These are phyloP conservation scores for Carpinus viminea DNA, from an alignment of 306 rosid species.

Conservation along the genomic window DNA sequence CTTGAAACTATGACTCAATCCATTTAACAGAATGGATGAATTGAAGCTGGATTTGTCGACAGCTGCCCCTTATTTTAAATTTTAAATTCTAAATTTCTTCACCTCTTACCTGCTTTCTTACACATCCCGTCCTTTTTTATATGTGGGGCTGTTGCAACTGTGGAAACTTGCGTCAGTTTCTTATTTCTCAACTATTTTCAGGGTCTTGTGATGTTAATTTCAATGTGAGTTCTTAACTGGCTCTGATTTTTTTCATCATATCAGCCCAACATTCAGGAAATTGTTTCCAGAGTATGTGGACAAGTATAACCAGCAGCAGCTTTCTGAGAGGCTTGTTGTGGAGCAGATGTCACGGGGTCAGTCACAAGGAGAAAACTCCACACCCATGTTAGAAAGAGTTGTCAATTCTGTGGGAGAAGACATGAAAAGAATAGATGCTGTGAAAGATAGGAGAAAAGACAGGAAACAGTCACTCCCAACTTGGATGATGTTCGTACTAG, in stretches of 20 bases:
- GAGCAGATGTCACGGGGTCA: slow-evolving; percentile 46
- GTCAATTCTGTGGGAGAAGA: slow-evolving; percentile 47
- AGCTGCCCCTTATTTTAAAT: not conserved
- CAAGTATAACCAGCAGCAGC: slow-evolving; percentile 70
- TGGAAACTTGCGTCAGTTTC: not conserved
- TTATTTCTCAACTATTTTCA: not conserved
- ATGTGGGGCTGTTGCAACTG: not conserved
- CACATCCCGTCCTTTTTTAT: not conserved
- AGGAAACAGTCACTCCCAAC: slow-evolving; percentile 70
- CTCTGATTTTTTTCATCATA: slow-evolving; percentile 20
- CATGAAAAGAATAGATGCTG: slow-evolving; percentile 39
- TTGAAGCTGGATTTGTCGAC: not conserved
- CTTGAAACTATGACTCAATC: not conserved
- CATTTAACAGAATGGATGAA: not conserved
- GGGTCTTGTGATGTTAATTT: slow-evolving; percentile 6
- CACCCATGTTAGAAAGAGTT: slow-evolving; percentile 40
- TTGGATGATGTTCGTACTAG: slow-evolving; percentile 84
- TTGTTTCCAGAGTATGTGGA: slow-evolving; percentile 94
- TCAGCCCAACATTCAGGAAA: slow-evolving; percentile 82
- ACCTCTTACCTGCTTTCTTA: not conserved
- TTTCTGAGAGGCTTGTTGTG: slow-evolving; percentile 48
- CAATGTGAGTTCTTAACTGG: slow-evolving; percentile 13
- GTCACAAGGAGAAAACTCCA: slow-evolving; percentile 42
- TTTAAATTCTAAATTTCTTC: not conserved
- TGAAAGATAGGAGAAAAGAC: slow-evolving; percentile 46